Evolutionary conservation across 352 stramenopile species (phyloP).

Genomic region (Phytophthora melonis): DNA sequence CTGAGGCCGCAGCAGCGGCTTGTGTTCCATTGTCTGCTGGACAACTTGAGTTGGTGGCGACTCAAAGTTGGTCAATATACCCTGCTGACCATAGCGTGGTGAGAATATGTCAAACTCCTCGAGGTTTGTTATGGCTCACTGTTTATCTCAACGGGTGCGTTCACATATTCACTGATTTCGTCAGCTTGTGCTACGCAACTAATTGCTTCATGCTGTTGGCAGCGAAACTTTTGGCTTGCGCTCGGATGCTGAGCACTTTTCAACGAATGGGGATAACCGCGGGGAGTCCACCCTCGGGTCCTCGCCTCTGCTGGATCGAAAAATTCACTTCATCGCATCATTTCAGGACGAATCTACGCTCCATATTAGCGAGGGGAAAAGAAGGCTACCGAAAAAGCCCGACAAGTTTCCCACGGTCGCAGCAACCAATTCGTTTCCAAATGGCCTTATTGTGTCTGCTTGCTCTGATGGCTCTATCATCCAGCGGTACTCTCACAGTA

Average conservation of each 20-base stretch:
- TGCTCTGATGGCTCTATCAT: conserved; percentile 72
- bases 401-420: conserved; percentile 59
- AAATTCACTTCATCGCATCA: conserved; percentile 61
- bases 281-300: not conserved
- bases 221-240: conserved; percentile 76
- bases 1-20: conserved; percentile 44
- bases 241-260: conserved; percentile 9
- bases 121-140: conserved; percentile 61
- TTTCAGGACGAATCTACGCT: conserved; percentile 66
- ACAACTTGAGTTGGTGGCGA: conserved; percentile 53
- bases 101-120: conserved; percentile 54
- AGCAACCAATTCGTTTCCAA: conserved; percentile 56
- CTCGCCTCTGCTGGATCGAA: not conserved
- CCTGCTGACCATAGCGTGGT: conserved; percentile 79
- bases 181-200: not conserved
- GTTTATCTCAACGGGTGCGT: conserved; percentile 68
- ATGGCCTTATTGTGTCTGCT: conserved; percentile 58
- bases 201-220: not conserved
- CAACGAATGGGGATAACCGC: not conserved
- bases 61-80: conserved; percentile 63
- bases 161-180: not conserved
- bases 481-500: conserved; percentile 40
- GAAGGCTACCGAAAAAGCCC: conserved; percentile 47
- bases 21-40: conserved; percentile 64
- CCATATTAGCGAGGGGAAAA: conserved; percentile 46